These are phyloP conservation scores for Calamus simplicifolius DNA, from an alignment of 176 grass and related monocot genomes.

Conservation along the genomic window DNA sequence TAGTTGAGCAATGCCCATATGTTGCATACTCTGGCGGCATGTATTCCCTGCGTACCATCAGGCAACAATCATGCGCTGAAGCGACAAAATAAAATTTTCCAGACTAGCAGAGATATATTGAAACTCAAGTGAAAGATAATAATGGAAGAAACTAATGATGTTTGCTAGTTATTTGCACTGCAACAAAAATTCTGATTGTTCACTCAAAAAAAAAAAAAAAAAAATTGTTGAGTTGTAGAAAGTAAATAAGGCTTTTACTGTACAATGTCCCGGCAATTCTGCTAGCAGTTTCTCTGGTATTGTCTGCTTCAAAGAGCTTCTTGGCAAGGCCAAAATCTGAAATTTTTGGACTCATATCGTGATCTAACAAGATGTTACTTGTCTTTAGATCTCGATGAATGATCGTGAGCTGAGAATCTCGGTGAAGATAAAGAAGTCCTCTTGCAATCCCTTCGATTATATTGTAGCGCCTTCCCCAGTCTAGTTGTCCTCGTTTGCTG, in stretches of 20 bases:
- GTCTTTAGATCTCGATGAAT: slow-evolving; percentile 11
- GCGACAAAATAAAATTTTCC: not conserved
- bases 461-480: not conserved
- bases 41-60: not conserved
- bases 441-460: slow-evolving; percentile 7
- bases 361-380: slow-evolving; percentile 15
- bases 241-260: no score
- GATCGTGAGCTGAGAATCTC: slow-evolving; percentile 11
- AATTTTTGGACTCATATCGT: slow-evolving; percentile 2
- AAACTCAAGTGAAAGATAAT: not conserved
- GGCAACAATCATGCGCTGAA: no score
- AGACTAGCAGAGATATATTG: not conserved
- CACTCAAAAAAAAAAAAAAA: no score
- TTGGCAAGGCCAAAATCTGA: slow-evolving; percentile 15
- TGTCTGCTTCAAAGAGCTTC: not conserved
- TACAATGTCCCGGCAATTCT: slow-evolving; percentile 17
- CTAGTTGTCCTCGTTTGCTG: slow-evolving; percentile 20
- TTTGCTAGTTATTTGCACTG: no score
- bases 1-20: no score
- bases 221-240: no score
- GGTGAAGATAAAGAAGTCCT: slow-evolving; percentile 11
- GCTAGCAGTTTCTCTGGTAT: not conserved
- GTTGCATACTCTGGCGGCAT: not conserved
- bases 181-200: no score
- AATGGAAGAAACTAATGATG: not conserved